Evolutionary conservation across 164 flowering plant species (phyloP).

Genomic region (Liquidambar formosana): DNA sequence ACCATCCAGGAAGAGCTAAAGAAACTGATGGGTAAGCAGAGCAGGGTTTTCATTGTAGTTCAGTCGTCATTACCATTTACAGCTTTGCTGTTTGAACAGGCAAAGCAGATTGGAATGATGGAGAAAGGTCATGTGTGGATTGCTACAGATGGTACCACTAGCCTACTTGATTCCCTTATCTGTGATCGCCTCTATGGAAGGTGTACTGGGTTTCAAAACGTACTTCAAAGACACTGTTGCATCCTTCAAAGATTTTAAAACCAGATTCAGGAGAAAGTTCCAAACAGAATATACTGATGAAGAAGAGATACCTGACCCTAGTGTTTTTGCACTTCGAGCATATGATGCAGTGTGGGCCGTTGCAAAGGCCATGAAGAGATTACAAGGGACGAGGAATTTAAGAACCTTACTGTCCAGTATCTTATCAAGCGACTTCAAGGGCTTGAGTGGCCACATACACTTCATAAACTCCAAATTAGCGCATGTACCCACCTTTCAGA

Average conservation of each 20-base stretch:
- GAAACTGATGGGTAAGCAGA: neutral
- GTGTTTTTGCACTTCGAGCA: constrained; percentile 3
- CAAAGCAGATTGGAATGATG: neutral
- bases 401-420: neutral
- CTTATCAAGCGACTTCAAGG: neutral
- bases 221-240: neutral
- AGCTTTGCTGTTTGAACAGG: no score
- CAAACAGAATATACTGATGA: neutral
- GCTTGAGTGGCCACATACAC: neutral
- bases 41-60: neutral
- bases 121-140: neutral
- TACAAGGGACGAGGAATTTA: neutral
- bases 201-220: neutral
- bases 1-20: no score
- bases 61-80: no score
- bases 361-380: neutral
- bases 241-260: neutral
- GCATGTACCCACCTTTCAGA: neutral
- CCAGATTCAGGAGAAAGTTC: neutral
- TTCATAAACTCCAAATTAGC: neutral
- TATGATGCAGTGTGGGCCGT: constrained; percentile 1
- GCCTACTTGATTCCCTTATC: neutral
- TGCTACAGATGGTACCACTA: neutral
- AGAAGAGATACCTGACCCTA: neutral
- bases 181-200: neutral